Base-by-base conservation (phyloP, 306 rosid species). In the Castanea crenata region DNA sequence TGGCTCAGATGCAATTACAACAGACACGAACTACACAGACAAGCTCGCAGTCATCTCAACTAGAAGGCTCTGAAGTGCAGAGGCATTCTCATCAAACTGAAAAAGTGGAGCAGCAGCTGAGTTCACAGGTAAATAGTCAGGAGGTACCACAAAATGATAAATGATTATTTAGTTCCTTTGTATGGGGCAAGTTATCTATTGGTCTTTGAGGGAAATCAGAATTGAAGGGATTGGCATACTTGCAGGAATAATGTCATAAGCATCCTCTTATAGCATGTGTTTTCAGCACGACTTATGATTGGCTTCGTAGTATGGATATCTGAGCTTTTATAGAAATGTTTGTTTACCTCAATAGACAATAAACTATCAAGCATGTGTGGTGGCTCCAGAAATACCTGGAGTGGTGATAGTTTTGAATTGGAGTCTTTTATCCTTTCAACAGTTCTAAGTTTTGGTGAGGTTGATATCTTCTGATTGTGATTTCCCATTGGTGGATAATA, bases 81-180 rank as follows among this genome's bases (percentile, higher is more conserved):
- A 90, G 88, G 75, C 93, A 85, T 63, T 52, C 64, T 8, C 85
- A 84, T 76, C 76, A 78, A 67, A 59, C 84, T 55, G 87, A 87
- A 83, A 83, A 81, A 69, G 64, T 83, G 46, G 89, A 81, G 84
- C 98, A 83, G 90, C 91, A 83, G 29, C 86, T 76, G 82, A 79
- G 74, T 86, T 86, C 87, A 77, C 92, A 89, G 90, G 94, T 90
- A 84, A 87, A 87, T 80, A 75, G 73, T 81, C 78, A 79, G 49
- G 78, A 54, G 82, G 85, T 72, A 83, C 65, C 77, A 63, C 64
- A 74, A 49, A 49, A 79, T 44, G 44, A 80, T 74, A 19, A 52
- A 76, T 79, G 65, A 74, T 82, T 76, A 61, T 69, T 82, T 49
- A 51, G 55, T 34, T 23, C 35, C 74, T 52, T 34, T 70, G 80